A percentile compares a stretch with the other conserved stretches of the same genome.
These are phyloP conservation scores for Ustilago hordei DNA, from an alignment of 1,284 basidiomycete species.

Conservation along the genomic window DNA sequence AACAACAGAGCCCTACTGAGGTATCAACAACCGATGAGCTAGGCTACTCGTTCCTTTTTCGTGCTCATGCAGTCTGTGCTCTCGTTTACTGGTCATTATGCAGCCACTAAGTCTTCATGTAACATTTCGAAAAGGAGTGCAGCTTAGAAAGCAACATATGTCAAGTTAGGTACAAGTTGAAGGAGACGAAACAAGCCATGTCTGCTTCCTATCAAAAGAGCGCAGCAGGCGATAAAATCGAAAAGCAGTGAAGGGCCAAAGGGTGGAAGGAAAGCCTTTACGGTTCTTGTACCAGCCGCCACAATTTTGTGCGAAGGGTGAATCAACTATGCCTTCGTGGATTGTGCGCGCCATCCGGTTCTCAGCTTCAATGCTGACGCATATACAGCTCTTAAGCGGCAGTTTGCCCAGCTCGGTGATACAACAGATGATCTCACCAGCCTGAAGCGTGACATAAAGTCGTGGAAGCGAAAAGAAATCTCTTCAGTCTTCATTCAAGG, in stretches of 20 bases:
- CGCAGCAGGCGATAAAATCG: background rate
- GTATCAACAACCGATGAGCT: too few relatives aligned
- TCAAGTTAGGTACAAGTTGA: background rate
- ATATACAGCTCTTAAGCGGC: background rate
- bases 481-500: too few relatives aligned
- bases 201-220: background rate
- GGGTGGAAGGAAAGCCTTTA: background rate
- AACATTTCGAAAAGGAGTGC: too few relatives aligned
- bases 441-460: background rate
- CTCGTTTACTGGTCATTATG: too few relatives aligned
- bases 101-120: too few relatives aligned
- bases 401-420: background rate
- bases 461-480: background rate
- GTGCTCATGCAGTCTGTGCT: too few relatives aligned
- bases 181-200: background rate
- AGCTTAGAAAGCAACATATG: background rate
- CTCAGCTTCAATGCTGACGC: background rate
- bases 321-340: background rate
- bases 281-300: background rate
- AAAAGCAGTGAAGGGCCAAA: slow-evolving; percentile 1
- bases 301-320: background rate
- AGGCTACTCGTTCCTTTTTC: too few relatives aligned
- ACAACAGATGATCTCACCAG: background rate
- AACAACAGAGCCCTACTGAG: too few relatives aligned
- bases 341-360: background rate